Base-by-base conservation (phyloP, 2,329 filamentous ascomycete species). In the Laburnicola sp. region DNA sequence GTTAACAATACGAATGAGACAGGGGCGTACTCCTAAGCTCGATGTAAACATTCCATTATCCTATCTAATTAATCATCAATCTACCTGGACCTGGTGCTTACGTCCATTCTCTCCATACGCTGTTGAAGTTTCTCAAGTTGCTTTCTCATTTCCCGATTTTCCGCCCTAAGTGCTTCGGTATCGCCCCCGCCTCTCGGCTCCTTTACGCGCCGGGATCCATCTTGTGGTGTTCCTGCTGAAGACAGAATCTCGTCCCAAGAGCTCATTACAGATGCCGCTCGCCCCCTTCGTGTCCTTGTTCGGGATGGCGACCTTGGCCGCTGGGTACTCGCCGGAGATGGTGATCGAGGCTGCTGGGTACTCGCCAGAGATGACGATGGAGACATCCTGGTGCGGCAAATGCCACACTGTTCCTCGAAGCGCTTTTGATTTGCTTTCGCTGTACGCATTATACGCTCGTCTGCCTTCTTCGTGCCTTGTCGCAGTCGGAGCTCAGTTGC, bases 61-160 rank as follows among this genome's bases (percentile, higher is more conserved):
- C 16, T 16, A 16, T 16, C 16, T 16, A 16, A 16, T 16, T 16
- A 16, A 16, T 16, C 16, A 16, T 16, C 16, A 16, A 0, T 65
- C 38, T 0, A 62, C 43, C 40, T 68, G 61, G 3, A 65, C 56
- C 25, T 59, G 11, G 6, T 36, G 34, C 34, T 16, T 36, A 36
- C 5, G 34, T 36, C 34, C 34, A 9, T 16, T 16, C 16, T 16
- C 16, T 16, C 34, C 7, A 36, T 9, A 16, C 34, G 34, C 34
- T 16, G 34, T 36, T 9, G 6, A 36, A 36, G 34, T 36, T 36
- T 16, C n/a, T n/a, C 6, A n/a, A 36, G 34, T 16, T 7, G 7
- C 34, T 36, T n/a, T 36, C 34, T 36, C 34, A 36, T 9, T 16
- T 36, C 34, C n/a, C 5, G 9, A 36, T 36, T 36, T 36, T 36